These are phyloP conservation scores for Gentiana dahurica DNA, from an alignment of 257 asterid species.

Conservation along the genomic window DNA sequence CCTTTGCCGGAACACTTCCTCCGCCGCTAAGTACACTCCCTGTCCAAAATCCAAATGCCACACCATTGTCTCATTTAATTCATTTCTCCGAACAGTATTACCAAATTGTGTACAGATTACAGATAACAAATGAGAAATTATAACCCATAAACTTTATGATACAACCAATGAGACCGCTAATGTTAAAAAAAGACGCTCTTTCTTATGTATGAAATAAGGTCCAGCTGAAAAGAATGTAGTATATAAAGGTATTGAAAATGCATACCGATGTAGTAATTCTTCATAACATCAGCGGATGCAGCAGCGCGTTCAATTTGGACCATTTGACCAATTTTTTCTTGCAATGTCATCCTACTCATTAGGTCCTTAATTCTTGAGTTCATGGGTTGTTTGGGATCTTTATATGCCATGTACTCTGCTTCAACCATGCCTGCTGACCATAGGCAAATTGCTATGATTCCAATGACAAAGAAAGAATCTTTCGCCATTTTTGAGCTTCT, in stretches of 20 bases:
- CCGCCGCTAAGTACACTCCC: conserved; percentile 74
- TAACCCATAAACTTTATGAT: too few species aligned
- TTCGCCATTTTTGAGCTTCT: conserved; percentile 29
- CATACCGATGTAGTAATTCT: conserved; percentile 41
- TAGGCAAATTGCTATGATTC: conserved; percentile 23
- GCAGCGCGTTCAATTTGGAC: conserved; percentile 51
- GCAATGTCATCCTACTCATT: conserved; percentile 47
- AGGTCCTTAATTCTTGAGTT: conserved; percentile 47
- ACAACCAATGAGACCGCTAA: too few species aligned
- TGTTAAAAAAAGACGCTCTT: too few species aligned
- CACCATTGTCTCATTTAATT: too few species aligned
- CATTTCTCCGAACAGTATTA: too few species aligned
- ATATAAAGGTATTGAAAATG: background rate
- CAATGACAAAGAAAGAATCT: conserved; percentile 12
- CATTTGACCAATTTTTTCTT: conserved; percentile 77
- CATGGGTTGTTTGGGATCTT: conserved; percentile 38
- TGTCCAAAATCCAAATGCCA: conserved; percentile 8
- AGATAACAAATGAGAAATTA: too few species aligned
- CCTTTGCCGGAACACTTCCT: conserved; percentile 48
- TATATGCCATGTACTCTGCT: conserved; percentile 42
- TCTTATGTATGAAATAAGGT: too few species aligned
- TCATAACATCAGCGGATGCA: conserved; percentile 42
- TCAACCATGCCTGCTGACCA: conserved; percentile 34
- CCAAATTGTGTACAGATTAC: too few species aligned
- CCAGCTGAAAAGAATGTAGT: too few species aligned